Evolutionary conservation across 2,329 filamentous ascomycete species (phyloP).

Genomic region (Fusarium foetens): DNA sequence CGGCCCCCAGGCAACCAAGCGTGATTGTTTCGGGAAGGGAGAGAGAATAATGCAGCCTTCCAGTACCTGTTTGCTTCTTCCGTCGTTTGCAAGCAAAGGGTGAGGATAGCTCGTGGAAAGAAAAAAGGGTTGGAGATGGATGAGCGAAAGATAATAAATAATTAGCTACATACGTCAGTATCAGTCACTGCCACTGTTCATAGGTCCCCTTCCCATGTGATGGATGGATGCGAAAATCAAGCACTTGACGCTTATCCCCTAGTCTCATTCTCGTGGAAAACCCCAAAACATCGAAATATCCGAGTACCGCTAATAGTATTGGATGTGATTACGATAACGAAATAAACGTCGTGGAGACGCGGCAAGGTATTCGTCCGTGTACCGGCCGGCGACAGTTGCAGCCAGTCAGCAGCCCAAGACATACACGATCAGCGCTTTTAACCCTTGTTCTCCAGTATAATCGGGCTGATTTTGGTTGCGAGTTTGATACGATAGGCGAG

Average conservation of each 20-base stretch:
- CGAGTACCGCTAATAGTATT: not conserved
- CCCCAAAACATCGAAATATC: slow-evolving; percentile 11
- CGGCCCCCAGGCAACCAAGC: not conserved
- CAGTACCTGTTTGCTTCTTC: slow-evolving; percentile 12
- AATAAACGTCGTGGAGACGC: slow-evolving; percentile 2
- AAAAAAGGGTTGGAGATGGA: not conserved
- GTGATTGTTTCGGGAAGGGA: slow-evolving; percentile 1
- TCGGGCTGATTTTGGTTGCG: slow-evolving; percentile 14
- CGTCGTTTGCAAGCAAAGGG: not conserved
- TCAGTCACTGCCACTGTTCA: not conserved
- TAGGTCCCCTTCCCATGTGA: not conserved
- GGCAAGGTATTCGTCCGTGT: slow-evolving; percentile 26
- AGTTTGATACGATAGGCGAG: slow-evolving; percentile 18
- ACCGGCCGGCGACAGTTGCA: slow-evolving; percentile 15
- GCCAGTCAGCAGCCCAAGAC: slow-evolving; percentile 17
- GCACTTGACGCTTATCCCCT: not conserved
- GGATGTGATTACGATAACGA: not conserved
- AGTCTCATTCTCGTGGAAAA: not conserved
- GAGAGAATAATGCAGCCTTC: not conserved
- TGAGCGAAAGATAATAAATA: slow-evolving; percentile 7
- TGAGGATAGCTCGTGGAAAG: not conserved
- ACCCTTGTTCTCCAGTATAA: slow-evolving; percentile 2
- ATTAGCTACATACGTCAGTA: slow-evolving; percentile 13
- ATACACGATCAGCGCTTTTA: slow-evolving; percentile 25
- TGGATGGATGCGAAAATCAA: not conserved